Evolutionary conservation across 208 protist species (phyloP).

Genomic region (Acanthamoeba healyi): DNA sequence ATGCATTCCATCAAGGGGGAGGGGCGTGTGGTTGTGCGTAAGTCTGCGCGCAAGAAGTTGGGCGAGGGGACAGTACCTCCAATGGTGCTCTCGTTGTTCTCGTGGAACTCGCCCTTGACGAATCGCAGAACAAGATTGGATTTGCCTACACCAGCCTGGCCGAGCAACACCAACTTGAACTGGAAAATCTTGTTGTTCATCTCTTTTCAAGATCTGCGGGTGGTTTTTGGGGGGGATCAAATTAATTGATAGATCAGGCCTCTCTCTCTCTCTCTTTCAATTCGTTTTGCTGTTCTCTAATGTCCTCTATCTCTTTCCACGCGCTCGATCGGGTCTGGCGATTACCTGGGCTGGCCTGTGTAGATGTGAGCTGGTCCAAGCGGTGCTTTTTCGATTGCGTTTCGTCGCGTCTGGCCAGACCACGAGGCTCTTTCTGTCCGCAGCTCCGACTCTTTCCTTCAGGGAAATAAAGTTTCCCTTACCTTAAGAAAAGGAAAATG

Average conservation of each 20-base stretch:
- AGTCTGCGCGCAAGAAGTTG: no score
- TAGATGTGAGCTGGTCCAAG: not conserved
- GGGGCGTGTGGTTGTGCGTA: no score
- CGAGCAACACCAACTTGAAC: slow-evolving; percentile 94
- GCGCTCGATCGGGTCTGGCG: not conserved
- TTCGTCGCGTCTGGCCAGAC: not conserved
- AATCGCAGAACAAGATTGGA: slow-evolving; percentile 94
- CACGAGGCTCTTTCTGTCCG: not conserved
- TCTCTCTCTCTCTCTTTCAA: not conserved
- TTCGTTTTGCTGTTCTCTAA: not conserved
- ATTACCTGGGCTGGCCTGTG: not conserved
- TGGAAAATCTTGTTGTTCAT: slow-evolving; percentile 85
- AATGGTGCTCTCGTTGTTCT: slow-evolving; percentile 96
- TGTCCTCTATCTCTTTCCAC: not conserved
- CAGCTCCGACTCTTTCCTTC: no score
- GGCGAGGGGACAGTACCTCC: no score
- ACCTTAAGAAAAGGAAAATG: no score
- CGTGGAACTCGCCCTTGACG: slow-evolving; percentile 95
- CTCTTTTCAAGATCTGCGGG: not conserved
- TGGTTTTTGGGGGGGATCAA: not conserved
- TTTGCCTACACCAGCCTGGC: slow-evolving; percentile 94
- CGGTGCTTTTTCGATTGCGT: slow-evolving; percentile 7
- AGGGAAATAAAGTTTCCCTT: no score
- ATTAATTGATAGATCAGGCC: not conserved
- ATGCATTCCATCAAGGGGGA: no score